Base-by-base conservation (phyloP, 768 basidiomycete genomes). In the Lentinus brumalis region DNA sequence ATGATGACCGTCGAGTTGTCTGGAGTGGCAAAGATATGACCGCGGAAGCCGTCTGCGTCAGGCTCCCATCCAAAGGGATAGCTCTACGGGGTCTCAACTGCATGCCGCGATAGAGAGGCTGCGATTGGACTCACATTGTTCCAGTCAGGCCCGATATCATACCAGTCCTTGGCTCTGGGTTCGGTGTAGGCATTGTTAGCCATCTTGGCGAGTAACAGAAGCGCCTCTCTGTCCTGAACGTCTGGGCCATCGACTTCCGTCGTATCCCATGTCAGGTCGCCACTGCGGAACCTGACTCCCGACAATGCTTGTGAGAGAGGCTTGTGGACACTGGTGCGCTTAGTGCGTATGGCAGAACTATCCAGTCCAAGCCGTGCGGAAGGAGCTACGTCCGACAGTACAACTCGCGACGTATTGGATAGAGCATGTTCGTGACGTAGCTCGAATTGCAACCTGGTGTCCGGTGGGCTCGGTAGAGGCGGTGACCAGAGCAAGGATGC, bases 41-140 rank as follows among this genome's bases (percentile, higher is more conserved):
- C 96, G 47, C 96, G 83, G 61, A 98, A 84, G 0, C 95, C 94
- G 71, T 97, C 92, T n/a, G 86, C 86, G 29, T 88, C 84, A 0
- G 91, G 88, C 65, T 90, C 86, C 95, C 96, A 98, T 12, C 96
- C 96, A 66, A 94, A 88, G 0, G 95, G 91, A 31, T 79, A 77
- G 31, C 80, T 83, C 86, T 91, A 62, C 15, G 6, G 16, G 40
- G 12, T 5, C 4, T 56, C 12, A 47, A 26, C 29, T 26, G 26
- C 12, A 18, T 31, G 56, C n/a, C 39, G 29, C 18, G 21, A 35
- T 45, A 57, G 12, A 60, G 44, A 26, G 51, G 18, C 9, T 6
- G 26, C 21, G 40, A 1, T 9, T 56, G 14, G 26, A 59, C 39
- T 50, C 26, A 55, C 60, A 67, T 74, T 63, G 67, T 88, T 87